Evolutionary conservation across 108 stramenopile genomes (phyloP).

Genomic region (Nitzschia sp.): DNA sequence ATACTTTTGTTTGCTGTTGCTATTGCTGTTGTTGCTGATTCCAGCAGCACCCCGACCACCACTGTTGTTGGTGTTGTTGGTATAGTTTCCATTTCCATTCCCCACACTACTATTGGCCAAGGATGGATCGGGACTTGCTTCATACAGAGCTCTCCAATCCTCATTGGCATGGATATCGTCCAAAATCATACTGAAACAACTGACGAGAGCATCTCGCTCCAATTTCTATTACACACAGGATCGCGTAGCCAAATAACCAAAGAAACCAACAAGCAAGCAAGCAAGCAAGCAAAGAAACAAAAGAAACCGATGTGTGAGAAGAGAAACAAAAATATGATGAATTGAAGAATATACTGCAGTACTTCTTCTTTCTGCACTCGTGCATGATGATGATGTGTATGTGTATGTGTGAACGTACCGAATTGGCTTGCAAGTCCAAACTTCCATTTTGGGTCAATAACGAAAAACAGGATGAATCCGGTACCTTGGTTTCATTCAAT

Average conservation of each 20-base stretch:
- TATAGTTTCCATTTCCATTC: not conserved
- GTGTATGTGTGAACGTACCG: no score
- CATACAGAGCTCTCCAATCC: conserved; percentile 52
- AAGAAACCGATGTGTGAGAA: no score
- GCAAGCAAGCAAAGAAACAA: no score
- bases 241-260: no score
- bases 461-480: conserved; percentile 43
- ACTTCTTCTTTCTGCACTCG: no score
- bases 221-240: no score
- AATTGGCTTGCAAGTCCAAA: conserved; percentile 57
- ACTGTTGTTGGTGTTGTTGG: not conserved
- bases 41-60: not conserved
- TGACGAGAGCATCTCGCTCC: conserved; percentile 63
- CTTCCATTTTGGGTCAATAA: conserved; percentile 59
- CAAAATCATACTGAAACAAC: conserved; percentile 51
- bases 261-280: no score
- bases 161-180: conserved; percentile 50
- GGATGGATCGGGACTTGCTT: conserved; percentile 43
- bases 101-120: conserved; percentile 22
- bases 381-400: no score
- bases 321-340: no score
- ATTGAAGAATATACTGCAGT: no score
- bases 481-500: conserved; percentile 17
- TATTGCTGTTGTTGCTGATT: not conserved
- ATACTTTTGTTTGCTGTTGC: not conserved